Percentiles rank a stretch among this genome's conserved stretches.
Evolutionary conservation across 352 stramenopile species (phyloP).

Genomic region (Globisporangium nodosum): DNA sequence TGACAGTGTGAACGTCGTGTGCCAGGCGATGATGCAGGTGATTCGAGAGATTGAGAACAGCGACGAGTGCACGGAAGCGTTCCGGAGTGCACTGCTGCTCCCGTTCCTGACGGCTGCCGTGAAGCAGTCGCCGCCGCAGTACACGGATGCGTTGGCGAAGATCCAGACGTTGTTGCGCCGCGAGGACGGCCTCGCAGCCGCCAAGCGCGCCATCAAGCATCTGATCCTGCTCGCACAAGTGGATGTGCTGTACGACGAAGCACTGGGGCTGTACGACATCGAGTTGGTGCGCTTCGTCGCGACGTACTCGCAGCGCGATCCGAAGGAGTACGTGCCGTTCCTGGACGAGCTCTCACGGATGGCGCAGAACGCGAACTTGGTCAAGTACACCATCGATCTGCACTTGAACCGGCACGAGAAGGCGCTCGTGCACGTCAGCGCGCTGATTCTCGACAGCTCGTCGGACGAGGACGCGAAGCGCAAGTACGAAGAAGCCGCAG

Average conservation of each 20-base stretch:
- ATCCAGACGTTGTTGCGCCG: conserved; percentile 23
- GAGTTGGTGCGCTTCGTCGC: conserved; percentile 54
- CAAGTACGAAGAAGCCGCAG: conserved; percentile 25
- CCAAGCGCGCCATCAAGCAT: conserved; percentile 63
- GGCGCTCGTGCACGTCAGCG: conserved; percentile 43
- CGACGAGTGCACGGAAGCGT: conserved; percentile 10
- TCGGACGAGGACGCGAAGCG: conserved; percentile 8
- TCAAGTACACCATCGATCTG: conserved; percentile 60
- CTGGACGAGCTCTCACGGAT: conserved; percentile 44
- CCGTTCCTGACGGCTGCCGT: conserved; percentile 60
- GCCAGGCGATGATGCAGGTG: conserved; percentile 30
- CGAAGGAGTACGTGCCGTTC: conserved; percentile 65
- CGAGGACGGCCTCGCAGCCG: conserved; percentile 8
- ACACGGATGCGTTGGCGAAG: conserved; percentile 29
- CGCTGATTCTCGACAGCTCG: conserved; percentile 15
- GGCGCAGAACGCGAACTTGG: conserved; percentile 19
- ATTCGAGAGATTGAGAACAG: conserved; percentile 27
- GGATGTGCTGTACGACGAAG: conserved; percentile 59
- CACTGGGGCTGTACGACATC: conserved; percentile 63
- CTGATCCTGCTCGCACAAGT: conserved; percentile 67
- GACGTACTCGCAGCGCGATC: conserved; percentile 58
- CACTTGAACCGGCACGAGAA: conserved; percentile 35
- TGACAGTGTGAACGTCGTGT: conserved; percentile 56
- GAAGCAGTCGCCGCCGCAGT: conserved; percentile 58
- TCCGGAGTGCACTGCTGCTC: conserved; percentile 35